Evolutionary conservation across 768 basidiomycete genomes (phyloP).

Genomic region (Calvatia gigantea): DNA sequence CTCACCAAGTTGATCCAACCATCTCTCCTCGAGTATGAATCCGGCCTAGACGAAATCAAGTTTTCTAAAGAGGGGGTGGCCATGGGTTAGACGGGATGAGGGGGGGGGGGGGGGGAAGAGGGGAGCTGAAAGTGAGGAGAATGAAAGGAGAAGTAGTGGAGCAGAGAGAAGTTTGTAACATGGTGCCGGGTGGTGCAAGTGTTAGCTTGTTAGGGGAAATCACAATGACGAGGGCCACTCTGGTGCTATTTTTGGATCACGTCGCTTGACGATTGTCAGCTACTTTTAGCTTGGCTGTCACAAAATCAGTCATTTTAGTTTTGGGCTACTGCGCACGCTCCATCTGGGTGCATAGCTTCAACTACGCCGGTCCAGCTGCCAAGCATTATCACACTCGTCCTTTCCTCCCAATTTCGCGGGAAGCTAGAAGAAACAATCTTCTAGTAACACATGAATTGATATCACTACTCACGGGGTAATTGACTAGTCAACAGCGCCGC

Average conservation of each 20-base stretch:
- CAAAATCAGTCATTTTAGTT: not conserved
- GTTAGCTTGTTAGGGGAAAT: constrained; percentile 10
- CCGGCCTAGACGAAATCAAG: not conserved
- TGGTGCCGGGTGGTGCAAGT: constrained; percentile 5
- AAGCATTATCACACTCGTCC: not conserved
- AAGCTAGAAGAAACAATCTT: not conserved
- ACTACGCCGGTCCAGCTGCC: not conserved
- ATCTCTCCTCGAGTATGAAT: constrained; percentile 3
- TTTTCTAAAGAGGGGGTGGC: not conserved
- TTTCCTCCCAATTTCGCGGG: not conserved
- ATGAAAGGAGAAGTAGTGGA: not conserved
- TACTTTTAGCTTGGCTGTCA: not conserved
- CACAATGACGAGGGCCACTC: not conserved
- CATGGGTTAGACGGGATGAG: not conserved
- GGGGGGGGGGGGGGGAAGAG: not conserved
- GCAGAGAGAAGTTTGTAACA: not conserved
- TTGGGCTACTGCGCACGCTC: not conserved
- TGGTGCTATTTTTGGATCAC: not conserved
- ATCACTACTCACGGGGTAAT: not conserved
- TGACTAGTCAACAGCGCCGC: not conserved
- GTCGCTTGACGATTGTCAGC: not conserved
- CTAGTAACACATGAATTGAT: not conserved
- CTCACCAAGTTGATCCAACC: constrained; percentile 13
- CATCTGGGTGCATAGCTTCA: not conserved
- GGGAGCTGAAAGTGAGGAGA: not conserved